Percentiles rank a stretch among this genome's conserved stretches.
Evolutionary conservation across 192 early-diverging fungal genomes (phyloP).

Genomic region (Spizellomyces sp.): DNA sequence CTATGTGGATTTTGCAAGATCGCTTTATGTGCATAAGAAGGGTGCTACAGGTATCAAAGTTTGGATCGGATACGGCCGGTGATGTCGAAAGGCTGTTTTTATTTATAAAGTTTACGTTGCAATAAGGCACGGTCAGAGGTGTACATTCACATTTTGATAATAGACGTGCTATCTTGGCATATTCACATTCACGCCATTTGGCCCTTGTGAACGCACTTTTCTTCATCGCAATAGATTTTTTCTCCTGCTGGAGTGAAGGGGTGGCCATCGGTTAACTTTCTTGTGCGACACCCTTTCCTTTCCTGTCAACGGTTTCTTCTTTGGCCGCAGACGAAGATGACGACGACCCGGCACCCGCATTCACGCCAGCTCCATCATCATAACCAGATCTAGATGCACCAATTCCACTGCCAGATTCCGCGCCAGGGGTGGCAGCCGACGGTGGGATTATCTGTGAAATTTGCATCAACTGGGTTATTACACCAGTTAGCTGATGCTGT

Average conservation of each 20-base stretch:
- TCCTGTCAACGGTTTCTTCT: background rate
- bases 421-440: background rate
- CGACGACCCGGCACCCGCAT: too few relatives aligned
- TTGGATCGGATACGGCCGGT: slow-evolving; percentile 50
- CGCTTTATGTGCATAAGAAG: slow-evolving; percentile 48
- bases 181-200: too few relatives aligned
- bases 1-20: slow-evolving; percentile 48
- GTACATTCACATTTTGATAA: too few relatives aligned
- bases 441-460: slow-evolving; percentile 33
- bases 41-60: slow-evolving; percentile 56
- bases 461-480: slow-evolving; percentile 52
- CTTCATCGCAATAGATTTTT: too few relatives aligned
- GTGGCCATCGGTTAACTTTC: too few relatives aligned
- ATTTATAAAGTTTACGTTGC: background rate
- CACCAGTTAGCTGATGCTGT: slow-evolving; percentile 46
- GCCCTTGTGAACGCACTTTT: too few relatives aligned
- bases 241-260: too few relatives aligned
- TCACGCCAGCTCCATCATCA: too few relatives aligned
- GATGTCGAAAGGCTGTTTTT: slow-evolving; percentile 6
- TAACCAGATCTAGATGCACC: too few relatives aligned
- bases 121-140: too few relatives aligned
- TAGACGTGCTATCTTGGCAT: too few relatives aligned
- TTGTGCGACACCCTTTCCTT: background rate
- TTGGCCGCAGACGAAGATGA: too few relatives aligned
- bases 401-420: background rate